Conservation (phyloP, 345 rosid species). For the Aquilaria yunnanensis region DNA sequence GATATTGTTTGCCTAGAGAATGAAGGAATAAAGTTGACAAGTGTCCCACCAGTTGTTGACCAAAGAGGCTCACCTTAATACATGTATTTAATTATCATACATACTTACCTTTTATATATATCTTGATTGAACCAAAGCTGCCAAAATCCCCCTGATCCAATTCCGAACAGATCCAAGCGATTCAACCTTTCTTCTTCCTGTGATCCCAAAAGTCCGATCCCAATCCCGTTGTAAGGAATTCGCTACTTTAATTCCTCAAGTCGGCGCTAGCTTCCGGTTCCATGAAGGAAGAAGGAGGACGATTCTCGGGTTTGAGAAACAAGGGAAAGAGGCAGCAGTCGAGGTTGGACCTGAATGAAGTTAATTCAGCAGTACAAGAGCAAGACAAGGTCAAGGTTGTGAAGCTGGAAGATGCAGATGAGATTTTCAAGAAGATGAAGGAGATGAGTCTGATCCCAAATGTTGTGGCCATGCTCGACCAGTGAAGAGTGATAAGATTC, state of each 20-base stretch:
- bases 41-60: too few relatives aligned
- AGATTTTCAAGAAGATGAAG: slow-evolving; percentile 79
- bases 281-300: slow-evolving; percentile 12
- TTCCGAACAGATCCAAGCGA: slow-evolving; percentile 36
- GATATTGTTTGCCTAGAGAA: too few relatives aligned
- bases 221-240: neutral
- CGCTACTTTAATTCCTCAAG: slow-evolving; percentile 1
- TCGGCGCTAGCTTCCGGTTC: slow-evolving; percentile 1
- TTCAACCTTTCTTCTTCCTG: slow-evolving; percentile 15
- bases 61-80: too few relatives aligned
- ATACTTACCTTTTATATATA: too few relatives aligned
- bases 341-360: neutral
- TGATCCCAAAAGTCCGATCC: neutral
- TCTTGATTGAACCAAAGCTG: too few relatives aligned
- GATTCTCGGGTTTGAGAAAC: slow-evolving; percentile 26
- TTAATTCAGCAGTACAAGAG: slow-evolving; percentile 8
- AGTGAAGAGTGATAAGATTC: too few relatives aligned
- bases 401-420: slow-evolving; percentile 39
- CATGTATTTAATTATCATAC: too few relatives aligned
- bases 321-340: slow-evolving; percentile 19
- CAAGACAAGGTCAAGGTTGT: slow-evolving; percentile 17
- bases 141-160: slow-evolving; percentile 42
- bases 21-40: too few relatives aligned
- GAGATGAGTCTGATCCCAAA: slow-evolving; percentile 85
- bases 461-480: slow-evolving; percentile 89